Percentiles rank a stretch among this genome's conserved stretches.
These are phyloP conservation scores for Schizophyllum commune DNA, from an alignment of 1,284 basidiomycete genomes.

Conservation along the genomic window DNA sequence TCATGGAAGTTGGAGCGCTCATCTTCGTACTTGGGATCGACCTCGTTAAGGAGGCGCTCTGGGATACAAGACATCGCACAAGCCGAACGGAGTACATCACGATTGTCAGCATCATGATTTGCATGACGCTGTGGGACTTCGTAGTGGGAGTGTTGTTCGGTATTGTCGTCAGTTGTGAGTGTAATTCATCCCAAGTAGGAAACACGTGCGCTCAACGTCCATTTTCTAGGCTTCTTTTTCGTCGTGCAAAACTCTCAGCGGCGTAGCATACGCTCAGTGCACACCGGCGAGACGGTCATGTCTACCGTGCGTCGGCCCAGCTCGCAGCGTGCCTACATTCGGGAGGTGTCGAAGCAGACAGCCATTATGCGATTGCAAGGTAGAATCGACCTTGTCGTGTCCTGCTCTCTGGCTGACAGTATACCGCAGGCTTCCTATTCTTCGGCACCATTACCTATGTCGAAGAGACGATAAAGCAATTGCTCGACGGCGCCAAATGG, in stretches of 20 bases:
- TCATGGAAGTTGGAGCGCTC: slow-evolving; percentile 85
- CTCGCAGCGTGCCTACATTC: slow-evolving; percentile 84
- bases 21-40: slow-evolving; percentile 96
- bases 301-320: slow-evolving; percentile 90
- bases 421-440: slow-evolving; percentile 71
- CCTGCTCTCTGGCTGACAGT: not conserved
- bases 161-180: slow-evolving; percentile 81
- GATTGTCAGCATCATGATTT: slow-evolving; percentile 75
- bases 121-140: slow-evolving; percentile 94
- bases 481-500: slow-evolving; percentile 75
- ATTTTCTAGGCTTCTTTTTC: slow-evolving; percentile 76
- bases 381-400: slow-evolving; percentile 7
- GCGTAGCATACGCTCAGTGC: slow-evolving; percentile 73
- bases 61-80: slow-evolving; percentile 91
- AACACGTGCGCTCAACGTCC: not conserved
- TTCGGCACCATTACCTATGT: slow-evolving; percentile 92
- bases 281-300: slow-evolving; percentile 75
- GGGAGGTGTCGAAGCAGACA: slow-evolving; percentile 88
- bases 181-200: not conserved
- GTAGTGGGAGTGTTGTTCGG: slow-evolving; percentile 92
- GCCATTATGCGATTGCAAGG: slow-evolving; percentile 87
- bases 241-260: slow-evolving; percentile 89
- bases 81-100: slow-evolving; percentile 76
- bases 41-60: slow-evolving; percentile 89
- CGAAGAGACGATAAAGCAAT: slow-evolving; percentile 70